Percentiles rank a stretch among this genome's conserved stretches.
Conservation (phyloP, 2,329 filamentous ascomycete species). For the Fusarium drepaniforme region DNA sequence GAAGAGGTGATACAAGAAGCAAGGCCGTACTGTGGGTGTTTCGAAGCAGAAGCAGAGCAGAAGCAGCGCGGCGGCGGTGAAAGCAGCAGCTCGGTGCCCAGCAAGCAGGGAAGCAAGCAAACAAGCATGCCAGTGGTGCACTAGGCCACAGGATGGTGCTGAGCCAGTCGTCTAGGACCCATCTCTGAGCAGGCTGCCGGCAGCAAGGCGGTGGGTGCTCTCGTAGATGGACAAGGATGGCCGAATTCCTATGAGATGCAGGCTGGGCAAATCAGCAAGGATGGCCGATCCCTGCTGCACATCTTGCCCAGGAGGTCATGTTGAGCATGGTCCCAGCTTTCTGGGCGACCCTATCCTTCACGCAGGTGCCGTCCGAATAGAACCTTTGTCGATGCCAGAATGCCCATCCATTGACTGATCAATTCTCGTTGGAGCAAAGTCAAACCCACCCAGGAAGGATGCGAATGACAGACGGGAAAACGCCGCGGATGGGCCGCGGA, state of each 20-base stretch:
- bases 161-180: constrained; percentile 19
- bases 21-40: constrained; percentile 17
- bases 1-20: constrained; percentile 30
- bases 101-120: constrained; percentile 15
- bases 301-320: constrained; percentile 10
- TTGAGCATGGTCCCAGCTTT: constrained; percentile 25
- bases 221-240: constrained; percentile 11
- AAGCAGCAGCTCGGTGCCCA: constrained; percentile 17
- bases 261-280: constrained; percentile 28
- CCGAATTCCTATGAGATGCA: constrained; percentile 27
- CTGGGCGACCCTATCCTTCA: constrained; percentile 24
- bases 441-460: constrained; percentile 4
- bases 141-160: constrained; percentile 31
- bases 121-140: constrained; percentile 29
- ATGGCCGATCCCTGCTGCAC: constrained; percentile 26
- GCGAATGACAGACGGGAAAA: constrained; percentile 21
- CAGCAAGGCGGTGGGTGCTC: constrained; percentile 7
- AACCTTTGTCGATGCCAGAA: constrained; percentile 18
- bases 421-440: constrained; percentile 22
- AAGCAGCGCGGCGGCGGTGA: constrained; percentile 9
- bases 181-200: constrained; percentile 32
- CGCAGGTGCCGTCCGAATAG: constrained; percentile 14
- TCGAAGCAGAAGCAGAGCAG: constrained; percentile 13
- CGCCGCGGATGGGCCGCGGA: constrained; percentile 17
- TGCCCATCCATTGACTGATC: constrained; percentile 12